A percentile compares a stretch with the other conserved stretches of the same genome.
Evolutionary conservation across 2,329 filamentous ascomycete species (phyloP).

Genomic region (Cladorrhinum sp.): DNA sequence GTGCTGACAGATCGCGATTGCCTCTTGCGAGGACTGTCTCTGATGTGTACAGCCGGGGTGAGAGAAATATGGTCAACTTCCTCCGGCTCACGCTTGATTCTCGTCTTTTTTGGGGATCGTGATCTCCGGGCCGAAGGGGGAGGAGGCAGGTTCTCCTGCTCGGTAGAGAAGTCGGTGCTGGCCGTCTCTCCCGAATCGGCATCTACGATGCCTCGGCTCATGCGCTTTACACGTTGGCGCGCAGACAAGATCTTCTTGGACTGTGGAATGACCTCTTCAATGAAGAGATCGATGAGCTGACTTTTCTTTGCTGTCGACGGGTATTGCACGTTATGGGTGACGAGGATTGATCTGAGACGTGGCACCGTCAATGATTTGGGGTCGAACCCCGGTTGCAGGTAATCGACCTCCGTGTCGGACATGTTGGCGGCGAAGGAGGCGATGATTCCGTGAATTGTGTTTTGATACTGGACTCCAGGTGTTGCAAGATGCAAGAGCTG

Average conservation of each 20-base stretch:
- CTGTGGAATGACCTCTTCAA: slow-evolving; percentile 72
- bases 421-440: slow-evolving; percentile 37
- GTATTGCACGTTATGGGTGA: slow-evolving; percentile 82
- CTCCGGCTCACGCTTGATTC: slow-evolving; percentile 49
- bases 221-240: slow-evolving; percentile 76
- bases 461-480: not conserved
- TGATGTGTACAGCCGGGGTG: slow-evolving; percentile 34
- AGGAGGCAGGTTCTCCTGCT: slow-evolving; percentile 54
- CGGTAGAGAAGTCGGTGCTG: slow-evolving; percentile 45
- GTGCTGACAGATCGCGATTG: slow-evolving; percentile 53
- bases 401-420: slow-evolving; percentile 71
- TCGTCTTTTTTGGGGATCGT: slow-evolving; percentile 53
- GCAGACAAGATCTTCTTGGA: slow-evolving; percentile 72
- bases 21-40: slow-evolving; percentile 52
- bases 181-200: slow-evolving; percentile 64
- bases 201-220: slow-evolving; percentile 78
- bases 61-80: slow-evolving; percentile 41
- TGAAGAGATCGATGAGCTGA: slow-evolving; percentile 81
- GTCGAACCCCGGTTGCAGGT: slow-evolving; percentile 85
- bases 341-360: slow-evolving; percentile 83
- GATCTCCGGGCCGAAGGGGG: slow-evolving; percentile 50
- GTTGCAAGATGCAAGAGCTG: not conserved
- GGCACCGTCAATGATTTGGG: slow-evolving; percentile 80
- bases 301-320: slow-evolving; percentile 88
- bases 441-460: not conserved